A percentile compares a stretch with the other conserved stretches of the same genome.
These are phyloP conservation scores for Chlorella sp. DNA, from an alignment of 139 green algal genomes.

Conservation along the genomic window DNA sequence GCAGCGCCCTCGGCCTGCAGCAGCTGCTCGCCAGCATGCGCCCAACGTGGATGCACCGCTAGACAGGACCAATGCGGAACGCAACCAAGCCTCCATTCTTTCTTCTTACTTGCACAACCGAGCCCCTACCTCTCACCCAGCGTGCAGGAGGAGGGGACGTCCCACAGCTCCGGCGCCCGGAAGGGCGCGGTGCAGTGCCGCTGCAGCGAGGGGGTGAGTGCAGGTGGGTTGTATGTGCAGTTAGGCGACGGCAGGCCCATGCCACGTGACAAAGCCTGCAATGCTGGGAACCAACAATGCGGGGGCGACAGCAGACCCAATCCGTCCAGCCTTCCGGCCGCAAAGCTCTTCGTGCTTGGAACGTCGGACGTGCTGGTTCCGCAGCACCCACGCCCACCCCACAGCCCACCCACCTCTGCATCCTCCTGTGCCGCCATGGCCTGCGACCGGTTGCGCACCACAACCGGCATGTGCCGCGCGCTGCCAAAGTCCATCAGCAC, in stretches of 20 bases:
- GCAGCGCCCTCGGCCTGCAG: background rate
- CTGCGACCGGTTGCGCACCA: constrained; percentile 61
- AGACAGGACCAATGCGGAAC: background rate
- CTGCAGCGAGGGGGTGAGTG: constrained; percentile 30
- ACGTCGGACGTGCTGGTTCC: background rate
- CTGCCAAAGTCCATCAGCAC: constrained; percentile 89
- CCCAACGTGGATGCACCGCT: background rate
- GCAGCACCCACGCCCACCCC: background rate
- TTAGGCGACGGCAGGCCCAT: too few relatives aligned
- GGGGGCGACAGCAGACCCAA: too few relatives aligned
- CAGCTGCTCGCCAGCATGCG: too few relatives aligned
- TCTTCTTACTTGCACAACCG: background rate
- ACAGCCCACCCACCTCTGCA: constrained; percentile 57
- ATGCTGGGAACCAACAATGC: too few relatives aligned
- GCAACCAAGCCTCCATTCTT: background rate
- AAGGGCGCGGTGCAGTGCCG: constrained; percentile 85
- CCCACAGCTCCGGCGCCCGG: constrained; percentile 92
- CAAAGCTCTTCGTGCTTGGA: too few relatives aligned
- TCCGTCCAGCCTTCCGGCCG: too few relatives aligned
- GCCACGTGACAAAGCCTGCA: background rate
- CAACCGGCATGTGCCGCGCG: constrained; percentile 35
- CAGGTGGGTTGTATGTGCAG: background rate
- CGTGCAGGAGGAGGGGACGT: constrained; percentile 69
- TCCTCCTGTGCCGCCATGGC: constrained; percentile 83
- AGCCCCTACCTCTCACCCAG: constrained; percentile 57